Conservation (phyloP, 2,329 filamentous ascomycete genomes). For the Aspergillus ustus region DNA sequence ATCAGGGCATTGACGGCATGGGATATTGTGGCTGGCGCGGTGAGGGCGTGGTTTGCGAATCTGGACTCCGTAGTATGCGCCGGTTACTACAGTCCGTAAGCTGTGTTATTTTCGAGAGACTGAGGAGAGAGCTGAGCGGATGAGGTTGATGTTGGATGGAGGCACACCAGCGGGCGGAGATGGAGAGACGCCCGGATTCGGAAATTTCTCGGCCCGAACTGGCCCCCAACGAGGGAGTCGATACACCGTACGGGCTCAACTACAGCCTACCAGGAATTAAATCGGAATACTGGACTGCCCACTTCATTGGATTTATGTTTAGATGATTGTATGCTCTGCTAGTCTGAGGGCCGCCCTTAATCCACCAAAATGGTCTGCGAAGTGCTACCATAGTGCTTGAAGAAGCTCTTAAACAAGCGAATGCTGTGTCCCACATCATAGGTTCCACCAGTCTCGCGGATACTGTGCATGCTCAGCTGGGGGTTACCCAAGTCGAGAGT, state of each 20-base stretch:
- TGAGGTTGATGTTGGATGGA: neutral
- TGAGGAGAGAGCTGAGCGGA: constrained; percentile 5
- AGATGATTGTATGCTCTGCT: neutral
- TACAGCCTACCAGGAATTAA: neutral
- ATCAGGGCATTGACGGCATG: constrained; percentile 42
- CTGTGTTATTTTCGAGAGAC: neutral
- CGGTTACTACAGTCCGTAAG: neutral
- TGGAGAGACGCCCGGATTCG: constrained; percentile 6
- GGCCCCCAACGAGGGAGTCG: too few species aligned
- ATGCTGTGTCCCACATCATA: constrained; percentile 87
- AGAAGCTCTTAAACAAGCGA: constrained; percentile 85
- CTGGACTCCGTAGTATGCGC: neutral
- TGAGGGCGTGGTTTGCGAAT: constrained; percentile 10
- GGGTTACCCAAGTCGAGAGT: constrained; percentile 94
- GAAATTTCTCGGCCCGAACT: constrained; percentile 18
- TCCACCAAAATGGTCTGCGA: constrained; percentile 85
- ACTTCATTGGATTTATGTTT: neutral
- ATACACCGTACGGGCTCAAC: neutral
- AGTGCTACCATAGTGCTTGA: constrained; percentile 79
- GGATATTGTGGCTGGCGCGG: neutral
- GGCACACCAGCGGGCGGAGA: neutral
- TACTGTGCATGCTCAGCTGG: constrained; percentile 95
- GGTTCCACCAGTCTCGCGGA: constrained; percentile 87
- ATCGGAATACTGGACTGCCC: neutral
- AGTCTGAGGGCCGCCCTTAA: constrained; percentile 45